Conservation (phyloP, 2,329 filamentous ascomycete genomes). For the Alternaria consortialis region DNA sequence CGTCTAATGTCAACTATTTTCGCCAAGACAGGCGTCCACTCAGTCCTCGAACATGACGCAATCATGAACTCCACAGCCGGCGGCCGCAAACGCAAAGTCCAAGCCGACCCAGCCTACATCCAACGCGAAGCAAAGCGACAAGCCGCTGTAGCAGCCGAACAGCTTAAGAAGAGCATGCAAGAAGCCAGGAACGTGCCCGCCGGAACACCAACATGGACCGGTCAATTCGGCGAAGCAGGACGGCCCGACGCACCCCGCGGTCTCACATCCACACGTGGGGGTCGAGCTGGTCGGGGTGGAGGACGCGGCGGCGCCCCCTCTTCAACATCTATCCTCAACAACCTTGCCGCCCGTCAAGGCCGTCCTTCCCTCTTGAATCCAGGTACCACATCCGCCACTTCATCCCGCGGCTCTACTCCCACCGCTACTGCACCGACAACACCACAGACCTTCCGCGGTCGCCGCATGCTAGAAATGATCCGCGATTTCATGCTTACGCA, state of each 20-base stretch:
- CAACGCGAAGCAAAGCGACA: constrained; percentile 82
- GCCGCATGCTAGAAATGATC: constrained; percentile 65
- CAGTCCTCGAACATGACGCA: constrained; percentile 91
- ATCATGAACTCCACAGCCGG: constrained; percentile 66
- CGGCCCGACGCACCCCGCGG: constrained; percentile 58
- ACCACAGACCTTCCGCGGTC: constrained; percentile 41
- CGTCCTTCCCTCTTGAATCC: constrained; percentile 22
- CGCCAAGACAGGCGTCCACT: constrained; percentile 83
- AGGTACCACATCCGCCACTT: constrained; percentile 21
- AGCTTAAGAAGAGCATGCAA: constrained; percentile 76
- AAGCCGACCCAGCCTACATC: constrained; percentile 80
- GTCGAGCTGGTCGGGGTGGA: constrained; percentile 41
- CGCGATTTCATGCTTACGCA: constrained; percentile 80
- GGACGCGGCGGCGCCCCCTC: constrained; percentile 53
- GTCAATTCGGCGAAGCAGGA: constrained; percentile 79
- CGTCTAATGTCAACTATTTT: constrained; percentile 91
- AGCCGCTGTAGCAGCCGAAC: constrained; percentile 78
- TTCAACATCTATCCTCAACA: constrained; percentile 55
- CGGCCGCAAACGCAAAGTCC: constrained; percentile 69
- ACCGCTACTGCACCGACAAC: constrained; percentile 24
- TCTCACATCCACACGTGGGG: constrained; percentile 55
- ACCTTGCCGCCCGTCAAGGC: constrained; percentile 54
- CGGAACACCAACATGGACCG: constrained; percentile 94
- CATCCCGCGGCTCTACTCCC: constrained; percentile 42
- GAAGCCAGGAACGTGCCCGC: constrained; percentile 76